Percentiles rank a stretch among this genome's conserved stretches.
Evolutionary conservation across 179 eudicot species (phyloP).

Genomic region (Patellifolia procumbens): DNA sequence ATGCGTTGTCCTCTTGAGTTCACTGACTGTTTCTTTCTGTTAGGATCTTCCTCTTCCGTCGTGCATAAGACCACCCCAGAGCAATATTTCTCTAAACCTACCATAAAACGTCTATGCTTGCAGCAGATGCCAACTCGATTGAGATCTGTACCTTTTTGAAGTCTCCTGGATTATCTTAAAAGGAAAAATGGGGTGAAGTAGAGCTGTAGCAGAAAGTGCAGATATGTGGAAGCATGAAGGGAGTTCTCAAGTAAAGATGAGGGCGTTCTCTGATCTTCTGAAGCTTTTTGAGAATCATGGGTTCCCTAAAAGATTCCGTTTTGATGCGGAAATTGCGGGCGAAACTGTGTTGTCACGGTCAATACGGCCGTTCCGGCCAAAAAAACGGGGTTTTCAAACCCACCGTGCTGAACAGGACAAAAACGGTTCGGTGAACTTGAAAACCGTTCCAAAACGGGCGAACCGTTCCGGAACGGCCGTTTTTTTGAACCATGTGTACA

Average conservation of each 20-base stretch:
- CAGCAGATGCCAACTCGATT: conserved; percentile 37
- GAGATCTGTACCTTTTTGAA: conserved; percentile 37
- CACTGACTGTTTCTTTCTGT: not conserved
- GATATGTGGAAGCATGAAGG: conserved; percentile 76
- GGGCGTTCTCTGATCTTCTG: conserved; percentile 68
- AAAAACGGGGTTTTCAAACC: too few species aligned
- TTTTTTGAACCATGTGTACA: too few species aligned
- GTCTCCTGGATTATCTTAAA: conserved; percentile 37
- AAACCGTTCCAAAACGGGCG: too few species aligned
- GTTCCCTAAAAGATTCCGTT: too few species aligned
- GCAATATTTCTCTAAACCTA: not conserved
- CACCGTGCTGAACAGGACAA: too few species aligned
- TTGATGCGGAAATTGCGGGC: too few species aligned
- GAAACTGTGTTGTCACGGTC: too few species aligned
- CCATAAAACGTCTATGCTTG: conserved; percentile 21
- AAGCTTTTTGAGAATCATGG: conserved; percentile 73
- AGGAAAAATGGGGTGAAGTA: conserved; percentile 50
- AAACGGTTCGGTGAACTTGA: too few species aligned
- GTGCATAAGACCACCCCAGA: not conserved
- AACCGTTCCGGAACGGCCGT: too few species aligned
- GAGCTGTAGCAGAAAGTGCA: conserved; percentile 56
- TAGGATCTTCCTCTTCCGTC: not conserved
- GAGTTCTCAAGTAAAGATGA: conserved; percentile 65
- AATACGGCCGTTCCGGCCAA: too few species aligned
- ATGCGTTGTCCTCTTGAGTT: not conserved